Conservation (phyloP, 805 yeast species). For the Ogataea pignaliae region DNA sequence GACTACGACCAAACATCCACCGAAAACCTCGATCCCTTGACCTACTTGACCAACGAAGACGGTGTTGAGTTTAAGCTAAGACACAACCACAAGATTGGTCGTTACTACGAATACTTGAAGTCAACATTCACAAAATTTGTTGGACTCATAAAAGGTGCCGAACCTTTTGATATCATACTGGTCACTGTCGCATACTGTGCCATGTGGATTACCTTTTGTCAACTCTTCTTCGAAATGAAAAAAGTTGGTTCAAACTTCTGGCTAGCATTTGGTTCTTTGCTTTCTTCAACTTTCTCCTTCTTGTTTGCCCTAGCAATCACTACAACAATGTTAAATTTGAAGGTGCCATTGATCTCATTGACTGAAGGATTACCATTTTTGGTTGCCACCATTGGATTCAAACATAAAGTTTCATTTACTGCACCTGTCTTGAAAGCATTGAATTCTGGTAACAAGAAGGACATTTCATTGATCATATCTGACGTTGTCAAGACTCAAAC, state of each 20-base stretch:
- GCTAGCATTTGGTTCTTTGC: conserved; percentile 75
- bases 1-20: conserved; percentile 19
- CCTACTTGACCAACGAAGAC: conserved; percentile 25
- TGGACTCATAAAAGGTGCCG: conserved; percentile 62
- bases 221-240: conserved; percentile 71
- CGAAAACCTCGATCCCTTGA: conserved; percentile 18
- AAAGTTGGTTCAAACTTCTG: conserved; percentile 79
- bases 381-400: conserved; percentile 89
- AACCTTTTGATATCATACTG: conserved; percentile 76
- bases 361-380: conserved; percentile 92
- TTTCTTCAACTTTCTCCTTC: conserved; percentile 80
- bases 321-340: conserved; percentile 48
- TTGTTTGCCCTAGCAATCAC: conserved; percentile 69
- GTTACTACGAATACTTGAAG: conserved; percentile 49
- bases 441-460: conserved; percentile 20
- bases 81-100: conserved; percentile 50
- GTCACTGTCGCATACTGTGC: conserved; percentile 79
- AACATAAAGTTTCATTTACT: conserved; percentile 74
- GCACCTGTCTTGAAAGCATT: conserved; percentile 47
- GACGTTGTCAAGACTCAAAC: conserved; percentile 30
- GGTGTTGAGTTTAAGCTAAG: conserved; percentile 61
- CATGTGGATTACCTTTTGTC: conserved; percentile 78
- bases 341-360: conserved; percentile 67
- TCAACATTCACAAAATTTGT: conserved; percentile 37
- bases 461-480: conserved; percentile 30